Conservation (phyloP, 805 yeast species). For the Kodamaea laetipori region DNA sequence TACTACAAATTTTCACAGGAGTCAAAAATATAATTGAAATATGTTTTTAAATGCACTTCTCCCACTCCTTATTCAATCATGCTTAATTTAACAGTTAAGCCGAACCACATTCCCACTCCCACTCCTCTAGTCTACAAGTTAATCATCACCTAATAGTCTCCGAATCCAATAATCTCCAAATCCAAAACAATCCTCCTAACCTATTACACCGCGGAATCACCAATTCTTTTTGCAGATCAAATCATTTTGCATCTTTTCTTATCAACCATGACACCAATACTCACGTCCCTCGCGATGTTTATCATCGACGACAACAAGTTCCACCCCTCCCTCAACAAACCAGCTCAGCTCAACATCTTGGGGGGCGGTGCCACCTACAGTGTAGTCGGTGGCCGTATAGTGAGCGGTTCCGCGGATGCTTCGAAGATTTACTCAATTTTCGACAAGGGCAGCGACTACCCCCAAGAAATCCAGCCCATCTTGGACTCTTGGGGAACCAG, state of each 20-base stretch:
- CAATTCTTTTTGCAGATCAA: too few relatives aligned
- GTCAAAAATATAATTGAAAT: too few relatives aligned
- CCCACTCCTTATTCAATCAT: too few relatives aligned
- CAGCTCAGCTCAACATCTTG: conserved; percentile 51
- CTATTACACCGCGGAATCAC: too few relatives aligned
- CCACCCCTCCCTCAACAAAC: conserved; percentile 37
- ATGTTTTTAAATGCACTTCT: too few relatives aligned
- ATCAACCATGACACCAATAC: conserved; percentile 10
- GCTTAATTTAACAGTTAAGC: too few relatives aligned
- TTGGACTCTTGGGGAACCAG: conserved; percentile 66
- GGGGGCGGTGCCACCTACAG: conserved; percentile 95
- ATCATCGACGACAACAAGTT: conserved; percentile 84
- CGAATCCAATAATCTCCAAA: too few relatives aligned
- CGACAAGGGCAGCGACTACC: conserved; percentile 82
- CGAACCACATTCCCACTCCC: too few relatives aligned
- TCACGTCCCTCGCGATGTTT: conserved; percentile 83
- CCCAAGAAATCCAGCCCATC: conserved; percentile 44
- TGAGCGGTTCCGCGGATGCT: conserved; percentile 51
- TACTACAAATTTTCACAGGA: too few relatives aligned
- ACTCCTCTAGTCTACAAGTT: too few relatives aligned
- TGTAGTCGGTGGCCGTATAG: conserved; percentile 68
- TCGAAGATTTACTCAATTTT: conserved; percentile 42
- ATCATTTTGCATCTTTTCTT: background rate
- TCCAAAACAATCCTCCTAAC: too few relatives aligned
- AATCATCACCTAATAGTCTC: too few relatives aligned